Evolutionary conservation across 2,329 filamentous ascomycete genomes (phyloP).

Genomic region (Elsinoe perseae): DNA sequence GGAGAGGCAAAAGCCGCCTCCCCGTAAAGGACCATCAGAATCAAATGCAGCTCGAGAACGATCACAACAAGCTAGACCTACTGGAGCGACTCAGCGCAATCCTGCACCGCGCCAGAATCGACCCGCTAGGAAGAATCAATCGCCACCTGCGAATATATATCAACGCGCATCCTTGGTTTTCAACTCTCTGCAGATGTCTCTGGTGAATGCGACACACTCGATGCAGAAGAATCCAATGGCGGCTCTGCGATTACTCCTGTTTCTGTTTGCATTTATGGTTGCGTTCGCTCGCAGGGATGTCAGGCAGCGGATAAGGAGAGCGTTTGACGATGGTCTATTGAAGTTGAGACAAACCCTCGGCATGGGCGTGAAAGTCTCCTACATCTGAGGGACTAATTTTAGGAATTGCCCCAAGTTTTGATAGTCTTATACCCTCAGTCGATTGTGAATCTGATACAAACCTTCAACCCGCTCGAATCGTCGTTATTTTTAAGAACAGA

Average conservation of each 20-base stretch:
- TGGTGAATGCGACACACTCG: conserved; percentile 44
- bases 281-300: conserved; percentile 68
- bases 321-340: conserved; percentile 64
- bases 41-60: not conserved
- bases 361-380: conserved; percentile 96
- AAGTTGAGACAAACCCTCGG: conserved; percentile 79
- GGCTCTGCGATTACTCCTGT: conserved; percentile 59
- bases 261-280: conserved; percentile 68
- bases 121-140: conserved; percentile 29
- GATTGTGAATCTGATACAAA: not conserved
- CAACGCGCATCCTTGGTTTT: conserved; percentile 40
- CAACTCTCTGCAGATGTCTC: conserved; percentile 40
- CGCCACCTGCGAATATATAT: conserved; percentile 33
- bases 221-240: conserved; percentile 49
- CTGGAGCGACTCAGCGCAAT: conserved; percentile 3
- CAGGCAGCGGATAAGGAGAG: conserved; percentile 62
- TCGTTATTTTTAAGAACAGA: not conserved
- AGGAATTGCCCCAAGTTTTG: not conserved
- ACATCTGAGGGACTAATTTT: conserved; percentile 53
- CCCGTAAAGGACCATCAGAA: not conserved
- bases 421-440: not conserved
- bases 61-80: not conserved
- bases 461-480: not conserved
- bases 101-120: conserved; percentile 12
- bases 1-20: conserved; percentile 23